Evolutionary conservation across 140 eudicot species (phyloP).

Genomic region (Erigeron philadelphicus): DNA sequence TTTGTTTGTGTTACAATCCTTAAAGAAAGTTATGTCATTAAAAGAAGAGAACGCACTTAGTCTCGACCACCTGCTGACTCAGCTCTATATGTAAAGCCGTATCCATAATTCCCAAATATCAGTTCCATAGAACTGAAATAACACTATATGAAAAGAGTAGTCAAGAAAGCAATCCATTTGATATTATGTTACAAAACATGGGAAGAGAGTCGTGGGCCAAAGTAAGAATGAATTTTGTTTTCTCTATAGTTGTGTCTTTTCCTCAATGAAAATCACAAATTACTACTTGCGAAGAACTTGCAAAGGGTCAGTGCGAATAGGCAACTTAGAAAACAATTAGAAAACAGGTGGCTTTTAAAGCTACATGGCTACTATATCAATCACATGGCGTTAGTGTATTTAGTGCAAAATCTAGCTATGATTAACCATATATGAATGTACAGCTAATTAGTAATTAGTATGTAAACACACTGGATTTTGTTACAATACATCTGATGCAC

Average conservation of each 20-base stretch:
- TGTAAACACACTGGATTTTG: too few species aligned
- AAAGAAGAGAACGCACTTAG: constrained; percentile 37
- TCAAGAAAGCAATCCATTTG: constrained; percentile 14
- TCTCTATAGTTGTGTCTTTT: constrained; percentile 25
- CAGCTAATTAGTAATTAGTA: too few species aligned
- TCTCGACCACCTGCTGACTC: constrained; percentile 23
- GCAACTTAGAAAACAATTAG: background rate
- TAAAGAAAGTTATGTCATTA: too few species aligned
- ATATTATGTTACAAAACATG: background rate
- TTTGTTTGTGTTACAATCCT: too few species aligned
- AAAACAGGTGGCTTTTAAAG: background rate
- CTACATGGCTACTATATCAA: background rate
- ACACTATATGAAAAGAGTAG: constrained; percentile 17
- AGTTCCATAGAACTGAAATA: constrained; percentile 10
- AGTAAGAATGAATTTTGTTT: constrained; percentile 23
- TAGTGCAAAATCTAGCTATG: constrained; percentile 20
- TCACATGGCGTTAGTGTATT: constrained; percentile 2
- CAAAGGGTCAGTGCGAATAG: background rate
- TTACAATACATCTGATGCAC: too few species aligned
- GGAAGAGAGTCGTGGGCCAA: background rate
- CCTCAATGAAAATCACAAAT: constrained; percentile 4
- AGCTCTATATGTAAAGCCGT: constrained; percentile 30
- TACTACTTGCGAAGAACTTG: constrained; percentile 20
- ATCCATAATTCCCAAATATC: constrained; percentile 30
- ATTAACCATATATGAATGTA: background rate